Evolutionary conservation across 2,329 filamentous ascomycete genomes (phyloP).

Genomic region (Colletotrichum somersetense): DNA sequence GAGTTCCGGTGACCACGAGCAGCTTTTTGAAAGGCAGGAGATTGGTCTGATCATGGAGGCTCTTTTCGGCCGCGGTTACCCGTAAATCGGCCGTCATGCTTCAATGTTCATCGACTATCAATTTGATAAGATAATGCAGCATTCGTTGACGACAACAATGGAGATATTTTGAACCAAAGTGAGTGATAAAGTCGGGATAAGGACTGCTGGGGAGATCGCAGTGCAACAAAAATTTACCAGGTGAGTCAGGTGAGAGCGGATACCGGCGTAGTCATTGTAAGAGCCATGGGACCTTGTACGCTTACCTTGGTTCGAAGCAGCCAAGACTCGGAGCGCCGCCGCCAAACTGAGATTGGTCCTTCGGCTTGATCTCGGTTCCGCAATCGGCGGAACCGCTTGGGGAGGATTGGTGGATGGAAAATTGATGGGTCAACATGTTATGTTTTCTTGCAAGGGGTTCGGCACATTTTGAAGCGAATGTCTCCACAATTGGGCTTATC

Average conservation of each 20-base stretch:
- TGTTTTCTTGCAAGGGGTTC: conserved; percentile 8
- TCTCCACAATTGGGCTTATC: conserved; percentile 20
- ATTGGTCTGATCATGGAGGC: conserved; percentile 68
- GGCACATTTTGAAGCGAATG: conserved; percentile 35
- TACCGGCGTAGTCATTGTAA: neutral
- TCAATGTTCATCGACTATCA: neutral
- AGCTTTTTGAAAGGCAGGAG: conserved; percentile 65
- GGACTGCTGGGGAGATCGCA: neutral
- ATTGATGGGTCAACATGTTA: conserved; percentile 14
- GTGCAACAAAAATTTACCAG: conserved; percentile 12
- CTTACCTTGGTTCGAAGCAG: too few species aligned
- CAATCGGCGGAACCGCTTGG: conserved; percentile 14
- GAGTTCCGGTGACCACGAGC: conserved; percentile 62
- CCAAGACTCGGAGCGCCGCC: conserved; percentile 21
- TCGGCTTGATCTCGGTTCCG: conserved; percentile 29
- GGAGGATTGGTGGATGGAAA: neutral
- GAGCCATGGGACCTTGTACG: neutral
- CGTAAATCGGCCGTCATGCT: conserved; percentile 28
- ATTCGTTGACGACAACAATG: neutral
- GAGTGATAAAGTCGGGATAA: neutral
- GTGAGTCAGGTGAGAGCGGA: conserved; percentile 11
- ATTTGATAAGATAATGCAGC: neutral
- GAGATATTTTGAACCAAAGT: neutral
- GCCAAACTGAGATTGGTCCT: conserved; percentile 28
- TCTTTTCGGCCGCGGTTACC: conserved; percentile 53